phyloP scores from a whole-genome alignment of 169 alveolate species.

The Perkinsus marinus region DNA sequence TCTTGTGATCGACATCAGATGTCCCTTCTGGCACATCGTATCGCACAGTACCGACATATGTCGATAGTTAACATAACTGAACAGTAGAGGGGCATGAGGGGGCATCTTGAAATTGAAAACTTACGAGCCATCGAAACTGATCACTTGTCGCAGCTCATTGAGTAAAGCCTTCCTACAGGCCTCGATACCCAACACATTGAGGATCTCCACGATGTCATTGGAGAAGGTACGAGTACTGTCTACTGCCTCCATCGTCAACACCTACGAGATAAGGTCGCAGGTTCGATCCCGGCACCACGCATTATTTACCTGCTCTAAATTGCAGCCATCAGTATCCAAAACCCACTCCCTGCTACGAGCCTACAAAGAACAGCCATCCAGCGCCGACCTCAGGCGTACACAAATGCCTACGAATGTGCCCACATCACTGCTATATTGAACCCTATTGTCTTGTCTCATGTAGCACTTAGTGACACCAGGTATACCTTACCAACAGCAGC shows the following conservation, averaged over 20 bases:
- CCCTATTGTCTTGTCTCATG: slow-evolving; percentile 83
- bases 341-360: slow-evolving; percentile 83
- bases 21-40: slow-evolving; percentile 98
- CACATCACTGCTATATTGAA: slow-evolving; percentile 62
- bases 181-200: slow-evolving; percentile 92
- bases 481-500: too few relatives aligned
- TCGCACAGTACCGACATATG: slow-evolving; percentile 95
- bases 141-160: slow-evolving; percentile 78
- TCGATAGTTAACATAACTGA: slow-evolving; percentile 93
- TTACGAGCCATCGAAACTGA: slow-evolving; percentile 42
- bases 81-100: slow-evolving; percentile 51
- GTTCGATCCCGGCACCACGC: slow-evolving; percentile 36
- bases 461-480: slow-evolving; percentile 83
- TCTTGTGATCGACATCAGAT: slow-evolving; percentile 94
- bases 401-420: slow-evolving; percentile 51
- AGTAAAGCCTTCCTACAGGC: slow-evolving; percentile 96
- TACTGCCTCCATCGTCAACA: slow-evolving; percentile 47
- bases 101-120: neutral
- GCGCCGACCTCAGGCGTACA: neutral
- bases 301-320: slow-evolving; percentile 80
- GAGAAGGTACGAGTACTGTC: slow-evolving; percentile 83
- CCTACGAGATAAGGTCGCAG: neutral
- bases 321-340: slow-evolving; percentile 96
- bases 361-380: neutral
- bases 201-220: slow-evolving; percentile 92